Percentiles rank a stretch among this genome's conserved stretches.
phyloP scores from a whole-genome alignment of 2,329 filamentous ascomycete genomes.

The Colletotrichum karsti region DNA sequence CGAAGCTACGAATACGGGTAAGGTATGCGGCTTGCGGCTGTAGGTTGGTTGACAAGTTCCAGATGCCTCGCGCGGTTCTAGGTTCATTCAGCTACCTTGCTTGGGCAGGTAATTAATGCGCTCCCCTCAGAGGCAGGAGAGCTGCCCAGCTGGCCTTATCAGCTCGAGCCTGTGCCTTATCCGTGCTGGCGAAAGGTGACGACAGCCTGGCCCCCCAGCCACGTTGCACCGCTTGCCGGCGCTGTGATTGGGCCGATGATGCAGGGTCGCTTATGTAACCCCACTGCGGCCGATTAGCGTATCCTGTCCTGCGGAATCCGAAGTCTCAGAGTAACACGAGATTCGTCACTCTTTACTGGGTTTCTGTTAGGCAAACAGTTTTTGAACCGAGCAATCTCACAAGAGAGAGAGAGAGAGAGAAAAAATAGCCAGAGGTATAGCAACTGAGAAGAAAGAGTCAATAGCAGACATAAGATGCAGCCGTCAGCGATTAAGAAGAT shows the following conservation, averaged over 20 bases:
- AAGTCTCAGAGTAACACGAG: neutral
- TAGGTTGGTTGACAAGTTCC: neutral
- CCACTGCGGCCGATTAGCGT: too few relatives aligned
- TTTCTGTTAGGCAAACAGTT: too few relatives aligned
- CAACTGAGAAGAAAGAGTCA: too few relatives aligned
- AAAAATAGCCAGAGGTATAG: too few relatives aligned
- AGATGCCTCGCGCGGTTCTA: neutral
- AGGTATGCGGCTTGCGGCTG: neutral
- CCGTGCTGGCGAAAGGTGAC: constrained; percentile 28
- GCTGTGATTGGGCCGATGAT: neutral
- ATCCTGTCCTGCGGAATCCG: too few relatives aligned
- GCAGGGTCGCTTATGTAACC: neutral
- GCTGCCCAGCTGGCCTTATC: constrained; percentile 28
- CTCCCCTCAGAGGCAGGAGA: neutral
- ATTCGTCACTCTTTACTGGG: neutral
- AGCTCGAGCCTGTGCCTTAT: constrained; percentile 26
- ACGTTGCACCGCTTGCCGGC: neutral
- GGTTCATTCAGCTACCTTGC: constrained; percentile 5
- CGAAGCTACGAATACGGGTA: neutral
- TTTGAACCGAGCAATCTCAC: too few relatives aligned
- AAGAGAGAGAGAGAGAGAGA: too few relatives aligned
- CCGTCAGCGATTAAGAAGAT: too few relatives aligned
- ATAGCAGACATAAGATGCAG: too few relatives aligned
- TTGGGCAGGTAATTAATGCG: too few relatives aligned
- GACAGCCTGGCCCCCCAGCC: constrained; percentile 25